These are phyloP conservation scores for Xylariaceae sp. DNA, from an alignment of 2,329 filamentous ascomycete species.

Conservation along the genomic window DNA sequence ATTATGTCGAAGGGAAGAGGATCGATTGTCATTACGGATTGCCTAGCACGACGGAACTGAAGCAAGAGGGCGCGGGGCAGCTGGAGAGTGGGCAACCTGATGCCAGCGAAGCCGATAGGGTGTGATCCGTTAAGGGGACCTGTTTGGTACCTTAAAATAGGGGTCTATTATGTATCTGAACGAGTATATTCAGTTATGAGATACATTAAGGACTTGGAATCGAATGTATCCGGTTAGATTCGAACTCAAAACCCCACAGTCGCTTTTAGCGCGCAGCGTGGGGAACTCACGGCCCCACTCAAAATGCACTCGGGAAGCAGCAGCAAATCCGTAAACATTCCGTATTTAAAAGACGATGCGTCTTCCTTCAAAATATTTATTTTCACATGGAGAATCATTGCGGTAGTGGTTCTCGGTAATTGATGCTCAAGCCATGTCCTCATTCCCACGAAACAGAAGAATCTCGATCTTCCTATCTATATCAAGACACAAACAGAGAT, in stretches of 20 bases:
- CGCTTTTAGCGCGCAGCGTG: too few relatives aligned
- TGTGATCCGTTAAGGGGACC: background rate
- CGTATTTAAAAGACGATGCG: background rate
- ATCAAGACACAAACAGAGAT: background rate
- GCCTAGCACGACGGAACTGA: background rate
- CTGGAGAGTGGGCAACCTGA: background rate
- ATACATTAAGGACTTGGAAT: too few relatives aligned
- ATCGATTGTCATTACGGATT: background rate
- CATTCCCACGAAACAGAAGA: background rate
- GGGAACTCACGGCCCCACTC: too few relatives aligned
- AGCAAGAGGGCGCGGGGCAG: conserved; percentile 1
- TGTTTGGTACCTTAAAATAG: background rate
- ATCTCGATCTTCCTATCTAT: background rate
- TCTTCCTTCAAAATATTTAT: background rate
- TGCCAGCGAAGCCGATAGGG: background rate
- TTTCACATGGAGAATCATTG: background rate
- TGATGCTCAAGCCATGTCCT: background rate
- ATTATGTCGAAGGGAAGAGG: background rate
- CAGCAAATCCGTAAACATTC: too few relatives aligned
- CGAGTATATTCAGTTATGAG: too few relatives aligned
- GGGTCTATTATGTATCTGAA: background rate
- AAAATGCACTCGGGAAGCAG: too few relatives aligned
- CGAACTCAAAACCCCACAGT: too few relatives aligned
- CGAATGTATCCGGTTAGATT: too few relatives aligned
- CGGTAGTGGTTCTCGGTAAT: background rate